These are phyloP conservation scores for Ogataea paraovalis DNA, from an alignment of 805 yeast genomes.

Conservation along the genomic window DNA sequence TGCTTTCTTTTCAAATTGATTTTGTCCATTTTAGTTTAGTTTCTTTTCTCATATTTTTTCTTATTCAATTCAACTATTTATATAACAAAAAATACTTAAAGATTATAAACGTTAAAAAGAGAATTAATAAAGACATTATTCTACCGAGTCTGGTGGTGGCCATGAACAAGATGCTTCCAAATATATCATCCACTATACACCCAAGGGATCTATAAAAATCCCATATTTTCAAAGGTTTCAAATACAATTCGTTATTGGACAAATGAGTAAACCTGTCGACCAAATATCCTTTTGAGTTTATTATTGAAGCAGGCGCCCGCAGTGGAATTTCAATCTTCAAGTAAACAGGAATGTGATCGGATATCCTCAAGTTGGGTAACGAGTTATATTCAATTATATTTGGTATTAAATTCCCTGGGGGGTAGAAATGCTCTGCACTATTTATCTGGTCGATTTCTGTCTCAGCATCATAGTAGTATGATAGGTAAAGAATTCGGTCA, in stretches of 20 bases:
- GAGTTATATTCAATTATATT: constrained; percentile 44
- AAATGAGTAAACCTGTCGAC: constrained; percentile 22
- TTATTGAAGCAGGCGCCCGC: constrained; percentile 37
- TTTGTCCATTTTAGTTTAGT: background rate
- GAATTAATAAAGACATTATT: constrained; percentile 3
- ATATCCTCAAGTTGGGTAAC: constrained; percentile 42
- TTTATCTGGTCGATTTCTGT: constrained; percentile 1
- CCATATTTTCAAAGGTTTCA: constrained; percentile 23
- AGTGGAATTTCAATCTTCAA: constrained; percentile 46
- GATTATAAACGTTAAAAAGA: constrained; percentile 9
- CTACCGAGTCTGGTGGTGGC: constrained; percentile 22
- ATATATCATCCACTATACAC: constrained; percentile 13
- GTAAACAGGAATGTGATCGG: constrained; percentile 83
- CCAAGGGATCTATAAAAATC: constrained; percentile 15
- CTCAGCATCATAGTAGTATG: constrained; percentile 31
- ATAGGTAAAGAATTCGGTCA: constrained; percentile 68
- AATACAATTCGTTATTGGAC: constrained; percentile 21
- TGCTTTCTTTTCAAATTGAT: background rate
- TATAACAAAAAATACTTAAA: background rate
- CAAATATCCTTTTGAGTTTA: constrained; percentile 26
- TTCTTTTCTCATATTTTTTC: background rate
- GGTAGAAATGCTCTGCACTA: background rate
- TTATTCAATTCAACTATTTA: background rate
- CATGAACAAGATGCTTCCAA: constrained; percentile 16
- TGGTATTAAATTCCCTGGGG: background rate